Evolutionary conservation across 257 asterid species (phyloP), one percentile per base, ranked within the genome.

Genomic region (Striga asiatica): DNA sequence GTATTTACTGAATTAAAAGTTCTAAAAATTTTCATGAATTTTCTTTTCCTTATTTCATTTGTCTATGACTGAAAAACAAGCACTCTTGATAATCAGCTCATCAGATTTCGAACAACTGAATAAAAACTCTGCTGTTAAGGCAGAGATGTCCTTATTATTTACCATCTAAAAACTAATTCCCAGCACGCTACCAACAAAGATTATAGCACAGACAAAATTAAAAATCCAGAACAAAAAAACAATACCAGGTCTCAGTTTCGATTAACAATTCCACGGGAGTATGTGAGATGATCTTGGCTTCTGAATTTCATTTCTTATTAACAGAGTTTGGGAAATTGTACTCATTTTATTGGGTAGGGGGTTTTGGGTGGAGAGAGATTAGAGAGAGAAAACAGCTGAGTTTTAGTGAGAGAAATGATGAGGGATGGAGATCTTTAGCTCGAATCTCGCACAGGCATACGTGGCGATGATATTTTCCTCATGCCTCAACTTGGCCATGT

Each of bases 371-470:
- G 66, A 59, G 78, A 73, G 83, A 83, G 76, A 56, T 8, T 46
- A 45, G 71, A 69, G 64, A 66, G 76, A 68, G 65, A 56, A 34
- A 35, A 35, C 4, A 11, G 21, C 25, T 38, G 10, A 31, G n/a
- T n/a, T 12, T 14, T 2, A 24, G 20, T 23, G 54, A 31, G 54
- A 43, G 51, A 51, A 24, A 12, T 22, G 38, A 17, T 16, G 49
- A 47, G 56, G 2, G 14, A 17, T 25, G 54, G 71, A 76, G 76
- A 78, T 78, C 84, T 78, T 83, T 76, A 83, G 71, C 86, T 76
- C 79, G 66, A 41, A 54, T 74, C 76, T 73, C 77, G 68, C 18
- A 53, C 60, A 13, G 65, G 82, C 88, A 58, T 54, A 83, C 85
- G 91, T 80, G 84, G 78, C 72, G 17, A 61, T 62, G 74, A 71